Conservation (phyloP, 2,329 filamentous ascomycete species). For the Akanthomyces lecanii region DNA sequence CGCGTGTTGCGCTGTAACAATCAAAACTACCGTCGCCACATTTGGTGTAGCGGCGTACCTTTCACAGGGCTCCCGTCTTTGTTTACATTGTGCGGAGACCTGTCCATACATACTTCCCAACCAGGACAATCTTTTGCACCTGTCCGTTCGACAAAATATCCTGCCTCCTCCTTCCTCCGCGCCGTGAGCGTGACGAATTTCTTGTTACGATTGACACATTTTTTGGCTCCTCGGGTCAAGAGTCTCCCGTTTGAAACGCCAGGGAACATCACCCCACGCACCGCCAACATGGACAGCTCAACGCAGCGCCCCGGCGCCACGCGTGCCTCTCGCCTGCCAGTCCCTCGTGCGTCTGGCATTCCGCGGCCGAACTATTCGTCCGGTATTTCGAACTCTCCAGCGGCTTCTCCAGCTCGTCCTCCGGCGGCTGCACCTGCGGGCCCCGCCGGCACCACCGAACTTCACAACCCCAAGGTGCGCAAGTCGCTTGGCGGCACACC, state of each 20-base stretch:
- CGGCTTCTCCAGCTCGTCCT: constrained; percentile 27
- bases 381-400: constrained; percentile 22
- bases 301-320: constrained; percentile 36
- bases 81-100: constrained; percentile 14
- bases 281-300: constrained; percentile 28
- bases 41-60: not conserved
- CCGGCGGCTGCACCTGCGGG: constrained; percentile 21
- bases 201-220: too few relatives aligned
- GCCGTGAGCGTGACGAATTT: not conserved
- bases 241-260: not conserved
- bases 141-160: not conserved
- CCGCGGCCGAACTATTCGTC: constrained; percentile 26
- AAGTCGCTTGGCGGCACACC: constrained; percentile 23
- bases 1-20: not conserved
- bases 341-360: constrained; percentile 32
- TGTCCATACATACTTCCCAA: not conserved
- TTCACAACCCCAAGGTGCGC: constrained; percentile 40
- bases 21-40: not conserved
- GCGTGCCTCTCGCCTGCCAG: constrained; percentile 36
- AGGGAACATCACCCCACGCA: not conserved
- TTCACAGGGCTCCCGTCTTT: not conserved
- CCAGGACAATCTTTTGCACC: not conserved
- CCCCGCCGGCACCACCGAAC: constrained; percentile 24
- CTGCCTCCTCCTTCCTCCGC: not conserved
- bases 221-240: not conserved